Evolutionary conservation across 768 basidiomycete genomes (phyloP).

Genomic region (Mycena chlorophos): DNA sequence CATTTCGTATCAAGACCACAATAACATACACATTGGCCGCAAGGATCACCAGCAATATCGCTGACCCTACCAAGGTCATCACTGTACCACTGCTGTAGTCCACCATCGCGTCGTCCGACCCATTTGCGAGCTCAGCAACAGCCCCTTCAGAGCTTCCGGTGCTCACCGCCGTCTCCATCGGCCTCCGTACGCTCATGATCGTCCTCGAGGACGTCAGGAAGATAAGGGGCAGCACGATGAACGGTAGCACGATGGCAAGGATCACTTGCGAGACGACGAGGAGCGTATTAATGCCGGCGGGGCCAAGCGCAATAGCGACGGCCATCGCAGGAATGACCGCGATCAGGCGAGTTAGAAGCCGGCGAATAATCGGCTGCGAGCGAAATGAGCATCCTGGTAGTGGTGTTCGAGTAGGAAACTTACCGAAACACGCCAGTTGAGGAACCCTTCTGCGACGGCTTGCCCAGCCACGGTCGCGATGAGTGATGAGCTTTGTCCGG

Average conservation of each 20-base stretch:
- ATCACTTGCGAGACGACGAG: conserved; percentile 88
- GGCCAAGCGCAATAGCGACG: conserved; percentile 73
- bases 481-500: conserved; percentile 77
- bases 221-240: conserved; percentile 79
- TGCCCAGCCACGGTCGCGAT: conserved; percentile 91
- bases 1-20: no score
- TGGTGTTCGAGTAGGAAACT: conserved; percentile 20
- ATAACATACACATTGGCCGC: conserved; percentile 80
- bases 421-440: conserved; percentile 83
- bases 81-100: conserved; percentile 66
- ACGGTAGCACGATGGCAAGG: conserved; percentile 80
- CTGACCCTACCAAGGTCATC: conserved; percentile 48
- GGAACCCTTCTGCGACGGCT: conserved; percentile 86
- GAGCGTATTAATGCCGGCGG: conserved; percentile 67
- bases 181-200: conserved; percentile 70
- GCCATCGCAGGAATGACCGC: conserved; percentile 81
- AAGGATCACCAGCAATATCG: conserved; percentile 65
- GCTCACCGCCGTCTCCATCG: conserved; percentile 24
- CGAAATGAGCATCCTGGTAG: conserved; percentile 22
- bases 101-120: conserved; percentile 41
- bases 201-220: conserved; percentile 70
- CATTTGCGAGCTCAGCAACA: no score
- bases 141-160: conserved; percentile 26
- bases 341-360: conserved; percentile 79
- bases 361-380: conserved; percentile 66